Evolutionary conservation across 192 early-diverging fungal species (phyloP).

Genomic region (Funneliformis geosporum): DNA sequence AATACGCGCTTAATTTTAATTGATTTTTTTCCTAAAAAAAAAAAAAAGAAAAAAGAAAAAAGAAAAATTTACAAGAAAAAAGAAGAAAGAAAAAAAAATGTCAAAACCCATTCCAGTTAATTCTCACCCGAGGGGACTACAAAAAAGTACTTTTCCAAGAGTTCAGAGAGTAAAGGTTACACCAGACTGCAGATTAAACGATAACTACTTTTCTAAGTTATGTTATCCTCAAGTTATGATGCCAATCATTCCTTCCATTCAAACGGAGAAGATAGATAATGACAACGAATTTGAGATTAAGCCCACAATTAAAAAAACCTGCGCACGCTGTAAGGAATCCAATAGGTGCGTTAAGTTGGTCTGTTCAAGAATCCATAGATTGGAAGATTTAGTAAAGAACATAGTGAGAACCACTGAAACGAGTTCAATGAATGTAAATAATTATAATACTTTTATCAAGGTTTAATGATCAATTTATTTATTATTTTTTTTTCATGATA

Average conservation of each 20-base stretch:
- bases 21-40: too few species aligned
- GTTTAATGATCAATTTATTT: background rate
- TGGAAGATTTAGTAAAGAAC: background rate
- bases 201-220: background rate
- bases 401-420: background rate
- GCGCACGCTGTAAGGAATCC: constrained; percentile 14
- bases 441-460: background rate
- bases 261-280: background rate
- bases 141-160: background rate
- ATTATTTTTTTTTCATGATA: too few species aligned
- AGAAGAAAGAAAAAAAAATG: background rate
- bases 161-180: background rate
- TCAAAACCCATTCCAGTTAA: background rate
- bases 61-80: too few species aligned
- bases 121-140: background rate
- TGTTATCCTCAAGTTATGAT: background rate
- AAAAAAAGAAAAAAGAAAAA: too few species aligned
- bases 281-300: background rate
- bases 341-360: constrained; percentile 2
- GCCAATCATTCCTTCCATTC: background rate
- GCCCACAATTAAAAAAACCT: constrained; percentile 6
- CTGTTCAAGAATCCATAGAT: background rate
- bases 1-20: too few species aligned
- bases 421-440: background rate
- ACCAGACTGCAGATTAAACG: background rate